Base-by-base conservation (phyloP, 306 rosid species). In the Cyamopsis tetragonoloba region DNA sequence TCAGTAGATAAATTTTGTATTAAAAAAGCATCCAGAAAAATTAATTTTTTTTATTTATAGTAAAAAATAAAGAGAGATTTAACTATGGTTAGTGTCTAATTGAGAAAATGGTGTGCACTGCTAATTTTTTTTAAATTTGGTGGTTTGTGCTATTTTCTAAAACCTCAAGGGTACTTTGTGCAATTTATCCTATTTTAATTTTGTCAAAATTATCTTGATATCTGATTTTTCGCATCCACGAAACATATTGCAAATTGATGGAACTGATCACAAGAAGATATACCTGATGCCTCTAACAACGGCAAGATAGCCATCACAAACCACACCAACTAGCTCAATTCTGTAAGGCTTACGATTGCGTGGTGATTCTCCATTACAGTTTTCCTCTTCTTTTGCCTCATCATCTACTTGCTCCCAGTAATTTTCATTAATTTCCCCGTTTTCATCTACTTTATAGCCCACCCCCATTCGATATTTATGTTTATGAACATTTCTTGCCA, bases 301-400 rank as follows among this genome's bases (percentile, higher is more conserved):
- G 55, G 99, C 99, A 44, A 93, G 77, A 63, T 90, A 85, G 50
- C 92, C 87, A 77, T 93, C 96, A 83, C 99, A 93, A 71, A 90
- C 92, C 42, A 93, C 96, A 42, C 99, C 99, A 68, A 91, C 91
- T 77, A 93, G 69, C 86, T 93, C 96, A 41, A 93, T 86, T 82
- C 88, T 83, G 67, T 93, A 93, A 11, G 99, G 95, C 66, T 68
- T 85, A 71, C 80, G 75, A 5, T 15, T 44, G 38, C 22, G 44
- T 13, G 49, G 27, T 13, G 49, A 23, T 20, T 67, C 73, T 14
- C 24, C 75, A 6, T 41, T 57, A 12, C 18, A 1, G 37, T 37
- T 10, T 48, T 69, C 59, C 15, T 71, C 59, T 31, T 55, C 88
- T 20, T 80, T 82, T 53, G 68, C 68, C 27, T 88, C 78, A 6